A percentile compares a stretch with the other conserved stretches of the same genome.
Conservation (phyloP, 1,284 basidiomycete species). For the Puccinia polysora region DNA sequence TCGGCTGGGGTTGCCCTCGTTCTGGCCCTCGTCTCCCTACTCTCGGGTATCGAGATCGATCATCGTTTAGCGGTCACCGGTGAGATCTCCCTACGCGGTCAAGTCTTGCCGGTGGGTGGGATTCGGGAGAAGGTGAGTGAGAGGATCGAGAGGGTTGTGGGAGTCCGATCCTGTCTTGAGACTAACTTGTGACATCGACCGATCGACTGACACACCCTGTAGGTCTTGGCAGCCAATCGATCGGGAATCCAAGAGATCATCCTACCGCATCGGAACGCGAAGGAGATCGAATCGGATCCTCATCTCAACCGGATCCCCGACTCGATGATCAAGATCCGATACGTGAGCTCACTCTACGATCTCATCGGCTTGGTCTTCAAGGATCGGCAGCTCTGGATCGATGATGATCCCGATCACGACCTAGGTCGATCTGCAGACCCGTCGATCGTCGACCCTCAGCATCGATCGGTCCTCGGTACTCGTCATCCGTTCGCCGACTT, state of each 20-base stretch:
- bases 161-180: background rate
- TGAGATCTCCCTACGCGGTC: slow-evolving; percentile 64
- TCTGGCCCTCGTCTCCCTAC: slow-evolving; percentile 74
- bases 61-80: slow-evolving; percentile 74
- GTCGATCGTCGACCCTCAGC: no score
- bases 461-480: no score
- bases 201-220: background rate
- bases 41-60: slow-evolving; percentile 69
- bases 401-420: no score
- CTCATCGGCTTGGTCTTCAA: slow-evolving; percentile 23
- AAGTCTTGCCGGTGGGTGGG: slow-evolving; percentile 72
- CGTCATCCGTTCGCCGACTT: no score
- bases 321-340: slow-evolving; percentile 11
- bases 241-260: slow-evolving; percentile 75
- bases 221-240: slow-evolving; percentile 73
- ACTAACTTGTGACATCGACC: no score
- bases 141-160: no score
- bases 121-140: slow-evolving; percentile 77
- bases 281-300: slow-evolving; percentile 24
- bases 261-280: slow-evolving; percentile 57
- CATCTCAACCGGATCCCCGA: background rate
- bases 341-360: slow-evolving; percentile 23
- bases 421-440: no score
- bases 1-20: slow-evolving; percentile 82
- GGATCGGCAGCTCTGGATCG: no score